Base-by-base conservation (phyloP, 1,284 basidiomycete genomes). In the Tylopilus sp. region DNA sequence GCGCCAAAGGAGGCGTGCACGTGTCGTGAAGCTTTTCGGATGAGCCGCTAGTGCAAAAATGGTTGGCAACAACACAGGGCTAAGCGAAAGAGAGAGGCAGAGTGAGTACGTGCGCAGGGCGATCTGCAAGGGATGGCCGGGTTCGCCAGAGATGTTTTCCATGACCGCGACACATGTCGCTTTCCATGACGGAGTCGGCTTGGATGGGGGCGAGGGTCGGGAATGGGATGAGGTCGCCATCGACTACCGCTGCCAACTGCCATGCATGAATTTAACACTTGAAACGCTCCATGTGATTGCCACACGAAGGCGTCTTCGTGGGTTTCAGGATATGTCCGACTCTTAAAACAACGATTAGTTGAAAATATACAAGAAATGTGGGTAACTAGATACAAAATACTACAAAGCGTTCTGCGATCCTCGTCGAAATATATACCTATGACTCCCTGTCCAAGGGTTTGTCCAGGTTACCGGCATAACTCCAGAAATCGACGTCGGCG, bases 81-180 rank as follows among this genome's bases (percentile, higher is more conserved):
- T 80, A 14, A 89, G 74, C 2, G 83, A 81, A n/a, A 90, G 75
- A 3, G 80, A 81, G 19, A 88, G 73, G 0, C 81, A 76, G n/a
- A 90, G 79, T 7, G 72, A 74, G 64, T 88, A 90, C 0, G 88
- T 86, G 54, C 88, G 78, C 25, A 84, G 65, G 1, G 82, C 77
- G 36, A 88, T 74, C 54, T 81, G 82, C n/a, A 76, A 60, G 10
- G 84, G 83, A 59, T 86, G 83, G n/a, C 63, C 31, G 10, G 59
- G 44, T 29, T 63, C 58, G 28, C 57, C 28, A 26, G 43, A 51
- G 14, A 57, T 43, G 22, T 32, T 25, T 31, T 39, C 7, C 2
- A 48, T 8, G 43, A 28, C 4, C n/a, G 49, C 17, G 14, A 26
- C 15, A 7, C 46, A 24, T 4, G 26, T 42, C 17, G 53, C 9